Conservation (phyloP, 2,329 filamentous ascomycete genomes). For the Aspergillus phoenicis region DNA sequence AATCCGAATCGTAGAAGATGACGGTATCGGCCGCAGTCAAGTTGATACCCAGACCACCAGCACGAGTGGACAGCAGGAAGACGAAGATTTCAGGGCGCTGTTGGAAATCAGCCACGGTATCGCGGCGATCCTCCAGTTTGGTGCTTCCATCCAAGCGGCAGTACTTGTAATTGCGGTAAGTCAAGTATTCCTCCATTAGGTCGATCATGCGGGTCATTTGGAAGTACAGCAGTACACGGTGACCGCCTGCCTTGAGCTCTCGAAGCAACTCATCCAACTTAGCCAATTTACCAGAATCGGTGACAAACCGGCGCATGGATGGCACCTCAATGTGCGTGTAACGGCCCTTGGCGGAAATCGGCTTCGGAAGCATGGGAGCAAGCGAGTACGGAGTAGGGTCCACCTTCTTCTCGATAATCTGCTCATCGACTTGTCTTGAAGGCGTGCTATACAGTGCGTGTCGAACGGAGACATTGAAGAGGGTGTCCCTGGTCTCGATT, state of each 20-base stretch:
- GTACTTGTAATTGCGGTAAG: constrained; percentile 99
- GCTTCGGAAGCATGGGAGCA: constrained; percentile 75
- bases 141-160: constrained; percentile 95
- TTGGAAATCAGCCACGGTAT: constrained; percentile 97
- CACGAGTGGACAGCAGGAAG: constrained; percentile 92
- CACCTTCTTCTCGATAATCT: constrained; percentile 72
- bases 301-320: constrained; percentile 96
- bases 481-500: constrained; percentile 65
- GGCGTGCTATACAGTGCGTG: constrained; percentile 70
- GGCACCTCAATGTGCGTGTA: constrained; percentile 92
- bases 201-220: constrained; percentile 99
- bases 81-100: constrained; percentile 93
- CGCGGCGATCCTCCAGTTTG: constrained; percentile 93
- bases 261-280: constrained; percentile 85
- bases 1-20: constrained; percentile 99
- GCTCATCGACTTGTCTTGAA: constrained; percentile 66
- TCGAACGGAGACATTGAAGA: constrained; percentile 80
- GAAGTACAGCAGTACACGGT: constrained; percentile 97
- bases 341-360: constrained; percentile 76
- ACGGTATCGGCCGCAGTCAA: constrained; percentile 94
- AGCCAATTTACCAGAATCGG: constrained; percentile 93
- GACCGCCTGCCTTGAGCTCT: constrained; percentile 85
- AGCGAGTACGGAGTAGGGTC: constrained; percentile 57
- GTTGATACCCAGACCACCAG: constrained; percentile 97
- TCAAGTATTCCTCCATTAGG: constrained; percentile 97